Evolutionary conservation across 2,329 filamentous ascomycete species (phyloP), one percentile per base, ranked within the genome.

Genomic region (Fusarium phyllophilum): DNA sequence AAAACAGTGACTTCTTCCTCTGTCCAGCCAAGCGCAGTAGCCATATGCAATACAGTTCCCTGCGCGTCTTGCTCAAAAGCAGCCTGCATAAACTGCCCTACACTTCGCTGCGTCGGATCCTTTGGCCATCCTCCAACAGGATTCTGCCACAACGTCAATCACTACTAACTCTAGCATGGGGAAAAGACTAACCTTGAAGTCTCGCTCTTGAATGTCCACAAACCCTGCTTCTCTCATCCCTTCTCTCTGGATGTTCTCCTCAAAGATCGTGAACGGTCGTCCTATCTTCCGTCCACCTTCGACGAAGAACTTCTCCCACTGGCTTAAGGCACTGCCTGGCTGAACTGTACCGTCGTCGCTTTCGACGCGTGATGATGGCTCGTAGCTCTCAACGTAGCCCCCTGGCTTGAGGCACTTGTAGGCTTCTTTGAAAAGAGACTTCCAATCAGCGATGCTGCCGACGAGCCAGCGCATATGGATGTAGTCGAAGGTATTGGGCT

Each of bases 391-490:
- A 3, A 68, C 24, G 18, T 62, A 69, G 3, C 65, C 65, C 0
- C 65, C 65, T 6, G 66, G 66, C 14, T 55, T 69, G 0, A 70
- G 45, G 8, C 34, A 33, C 5, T 39, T 70, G 1, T 64, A 58
- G 0, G 45, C 51, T 42, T 69, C 51, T 0, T 31, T 48, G 2
- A 70, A 58, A 0, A 69, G 22, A 20, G 8, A 24, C 5, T 48
- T 39, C 65, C 51, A 69, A 3, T 69, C 39, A 5, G 41, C 52
- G 2, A 70, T 63, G 2, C 65, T 58, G 0, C 51, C 58, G 1
- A 69, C 41, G 7, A 69, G 45, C 51, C 58, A 70, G 3, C 67
- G 67, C 29, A 70, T 54, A 7, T 70, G 65, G 2, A 63, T 52
- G 3, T 69, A 69, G 5, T 58, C 67, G 2, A 69, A 46, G 0